These are phyloP conservation scores for Halenospora varia DNA, from an alignment of 495 filamentous ascomycete species.

Conservation along the genomic window DNA sequence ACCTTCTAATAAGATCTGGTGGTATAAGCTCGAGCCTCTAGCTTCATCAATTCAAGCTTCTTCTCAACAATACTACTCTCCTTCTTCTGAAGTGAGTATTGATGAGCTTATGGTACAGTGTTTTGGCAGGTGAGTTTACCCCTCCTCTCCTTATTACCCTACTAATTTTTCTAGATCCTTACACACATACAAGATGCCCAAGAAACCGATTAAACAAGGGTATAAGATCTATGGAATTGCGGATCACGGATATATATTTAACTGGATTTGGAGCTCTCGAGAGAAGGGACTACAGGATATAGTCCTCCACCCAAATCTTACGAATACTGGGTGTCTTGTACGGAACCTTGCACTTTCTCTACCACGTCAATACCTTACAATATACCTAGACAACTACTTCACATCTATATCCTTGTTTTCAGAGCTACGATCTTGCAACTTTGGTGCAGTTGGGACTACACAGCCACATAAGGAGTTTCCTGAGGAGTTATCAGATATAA, in stretches of 20 bases:
- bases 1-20: constrained; percentile 2
- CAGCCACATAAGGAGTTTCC: constrained; percentile 10
- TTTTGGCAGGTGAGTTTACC: neutral
- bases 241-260: constrained; percentile 12
- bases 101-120: constrained; percentile 10
- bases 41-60: constrained; percentile 2
- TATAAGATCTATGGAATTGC: constrained; percentile 14
- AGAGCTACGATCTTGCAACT: constrained; percentile 1
- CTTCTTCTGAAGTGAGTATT: no score
- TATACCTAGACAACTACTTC: constrained; percentile 9
- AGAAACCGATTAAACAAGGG: no score
- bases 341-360: neutral
- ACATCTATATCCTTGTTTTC: constrained; percentile 2
- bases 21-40: constrained; percentile 15
- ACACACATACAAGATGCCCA: no score
- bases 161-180: no score
- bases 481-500: constrained; percentile 1
- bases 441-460: constrained; percentile 8
- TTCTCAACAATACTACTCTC: constrained; percentile 11
- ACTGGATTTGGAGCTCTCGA: constrained; percentile 4
- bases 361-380: neutral
- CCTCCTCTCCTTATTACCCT: constrained; percentile 18
- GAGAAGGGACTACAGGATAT: constrained; percentile 9
- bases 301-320: neutral
- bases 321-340: constrained; percentile 4